Percentiles rank a stretch among this genome's conserved stretches.
Evolutionary conservation across 2,329 filamentous ascomycete species (phyloP).

Genomic region (Nigrospora osmanthi): DNA sequence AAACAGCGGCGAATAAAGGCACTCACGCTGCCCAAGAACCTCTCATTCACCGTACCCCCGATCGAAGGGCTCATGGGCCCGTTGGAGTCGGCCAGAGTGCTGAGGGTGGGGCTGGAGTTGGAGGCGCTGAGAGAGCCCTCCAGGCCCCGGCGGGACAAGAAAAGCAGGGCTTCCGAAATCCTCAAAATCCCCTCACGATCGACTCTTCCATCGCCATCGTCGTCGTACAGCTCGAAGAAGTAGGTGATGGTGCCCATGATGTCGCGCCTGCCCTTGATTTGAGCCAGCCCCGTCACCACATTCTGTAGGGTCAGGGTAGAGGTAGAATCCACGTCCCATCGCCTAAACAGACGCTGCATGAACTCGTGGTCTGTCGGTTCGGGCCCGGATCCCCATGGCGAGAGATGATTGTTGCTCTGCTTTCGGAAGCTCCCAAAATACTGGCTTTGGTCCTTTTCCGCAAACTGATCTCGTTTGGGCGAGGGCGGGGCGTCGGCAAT

Average conservation of each 20-base stretch:
- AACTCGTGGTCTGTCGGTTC: slow-evolving; percentile 92
- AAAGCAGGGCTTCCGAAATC: slow-evolving; percentile 89
- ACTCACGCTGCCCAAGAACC: slow-evolving; percentile 86
- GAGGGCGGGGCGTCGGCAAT: slow-evolving; percentile 74
- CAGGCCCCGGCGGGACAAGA: slow-evolving; percentile 82
- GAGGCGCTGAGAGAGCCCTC: slow-evolving; percentile 66
- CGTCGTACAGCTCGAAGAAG: slow-evolving; percentile 96
- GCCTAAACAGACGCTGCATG: slow-evolving; percentile 75
- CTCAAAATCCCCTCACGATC: slow-evolving; percentile 91
- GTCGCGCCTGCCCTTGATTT: slow-evolving; percentile 86
- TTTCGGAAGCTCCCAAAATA: slow-evolving; percentile 53
- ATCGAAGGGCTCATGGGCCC: slow-evolving; percentile 30
- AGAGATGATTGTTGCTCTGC: slow-evolving; percentile 28
- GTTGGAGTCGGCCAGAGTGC: slow-evolving; percentile 27
- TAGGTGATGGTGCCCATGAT: slow-evolving; percentile 98
- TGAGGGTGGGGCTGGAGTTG: slow-evolving; percentile 47
- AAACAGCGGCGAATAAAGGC: slow-evolving; percentile 95
- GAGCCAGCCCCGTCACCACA: slow-evolving; percentile 82
- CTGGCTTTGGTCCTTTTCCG: slow-evolving; percentile 46
- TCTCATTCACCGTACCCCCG: slow-evolving; percentile 67
- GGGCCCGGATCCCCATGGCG: slow-evolving; percentile 48
- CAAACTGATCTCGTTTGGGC: slow-evolving; percentile 36
- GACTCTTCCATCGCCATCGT: slow-evolving; percentile 82
- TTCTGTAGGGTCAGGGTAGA: slow-evolving; percentile 82
- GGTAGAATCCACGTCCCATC: slow-evolving; percentile 76